Evolutionary conservation across 306 rosid genomes (phyloP), one percentile per base, ranked within the genome.

Genomic region (Inga oerstediana): DNA sequence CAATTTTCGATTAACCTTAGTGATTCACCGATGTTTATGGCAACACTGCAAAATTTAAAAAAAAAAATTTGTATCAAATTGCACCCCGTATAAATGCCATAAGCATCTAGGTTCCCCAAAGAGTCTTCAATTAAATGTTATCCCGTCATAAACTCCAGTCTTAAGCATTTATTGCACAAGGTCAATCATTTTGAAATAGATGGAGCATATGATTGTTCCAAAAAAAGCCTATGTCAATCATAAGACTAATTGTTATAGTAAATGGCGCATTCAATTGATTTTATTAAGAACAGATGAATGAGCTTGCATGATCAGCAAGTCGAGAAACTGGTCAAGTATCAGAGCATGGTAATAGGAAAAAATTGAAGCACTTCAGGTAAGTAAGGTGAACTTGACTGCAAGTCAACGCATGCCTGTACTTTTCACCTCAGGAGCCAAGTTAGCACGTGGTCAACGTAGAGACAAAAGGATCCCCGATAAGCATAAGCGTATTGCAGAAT

Each of bases 1-100:
- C 97, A 79, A 89, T 92, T 88, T 88, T 86, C 24, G 67, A 75
- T 77, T 0, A 64, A 43, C 7, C 65, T 73, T 62, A 49, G 48
- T 48, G 34, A 73, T 5, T 49, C 17, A 27, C 84, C 71, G n/a
- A 41, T 62, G 27, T 75, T 13, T 75, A 41, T 65, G 34, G 75
- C 76, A 75, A 24, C 68, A 74, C 86, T 78, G 84, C 49, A 74
- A 87, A 43, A 51, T 43, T 5, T 12, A 27, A 72, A 39, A 5
- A 6, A 39, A 39, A 45, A 7, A 49, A 73, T 24, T 35, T 44
- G n/a, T 13, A 66, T 74, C 78, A 64, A 79, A 46, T 41, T 3
- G 67, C 10, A 61, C 7, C 14, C 10, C 4, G 8, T 10, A 27
- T 66, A 78, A 65, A 27, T 45, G 4, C 15, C 44, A n/a, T 37